Percentiles rank a stretch among this genome's conserved stretches.
Conservation (phyloP, 2,329 filamentous ascomycete species). For the Hypomyces rosellus region DNA sequence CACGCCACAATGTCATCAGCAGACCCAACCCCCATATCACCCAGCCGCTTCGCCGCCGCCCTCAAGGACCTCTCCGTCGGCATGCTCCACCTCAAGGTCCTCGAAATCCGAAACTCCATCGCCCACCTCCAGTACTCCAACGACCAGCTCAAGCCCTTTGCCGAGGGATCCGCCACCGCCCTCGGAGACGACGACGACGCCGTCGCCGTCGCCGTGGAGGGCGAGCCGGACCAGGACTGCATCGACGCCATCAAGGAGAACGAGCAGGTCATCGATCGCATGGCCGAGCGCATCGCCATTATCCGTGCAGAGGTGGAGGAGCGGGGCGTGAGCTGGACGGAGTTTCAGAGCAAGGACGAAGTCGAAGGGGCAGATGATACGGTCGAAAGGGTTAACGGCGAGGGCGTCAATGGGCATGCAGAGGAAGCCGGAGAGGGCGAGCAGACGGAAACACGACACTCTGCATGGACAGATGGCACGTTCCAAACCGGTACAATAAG, state of each 20-base stretch:
- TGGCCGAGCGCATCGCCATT: conserved; percentile 59
- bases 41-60: conserved; percentile 59
- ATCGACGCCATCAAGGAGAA: conserved; percentile 69
- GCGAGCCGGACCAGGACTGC: conserved; percentile 58
- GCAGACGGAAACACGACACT: conserved; percentile 20
- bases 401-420: conserved; percentile 2
- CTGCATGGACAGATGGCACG: conserved; percentile 57
- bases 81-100: conserved; percentile 65
- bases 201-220: conserved; percentile 3
- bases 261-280: conserved; percentile 59
- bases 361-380: conserved; percentile 7
- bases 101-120: conserved; percentile 70
- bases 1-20: conserved; percentile 48
- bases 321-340: conserved; percentile 50
- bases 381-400: conserved; percentile 26
- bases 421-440: conserved; percentile 1
- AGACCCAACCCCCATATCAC: conserved; percentile 53
- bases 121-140: conserved; percentile 69
- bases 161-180: conserved; percentile 41
- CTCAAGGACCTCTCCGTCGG: conserved; percentile 60
- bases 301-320: conserved; percentile 58
- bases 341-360: conserved; percentile 47
- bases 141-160: conserved; percentile 63
- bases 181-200: conserved; percentile 12
- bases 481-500: conserved; percentile 55